Evolutionary conservation across 2,329 filamentous ascomycete genomes (phyloP), one percentile per base, ranked within the genome.

Genomic region (Arachnopeziza araneosa): DNA sequence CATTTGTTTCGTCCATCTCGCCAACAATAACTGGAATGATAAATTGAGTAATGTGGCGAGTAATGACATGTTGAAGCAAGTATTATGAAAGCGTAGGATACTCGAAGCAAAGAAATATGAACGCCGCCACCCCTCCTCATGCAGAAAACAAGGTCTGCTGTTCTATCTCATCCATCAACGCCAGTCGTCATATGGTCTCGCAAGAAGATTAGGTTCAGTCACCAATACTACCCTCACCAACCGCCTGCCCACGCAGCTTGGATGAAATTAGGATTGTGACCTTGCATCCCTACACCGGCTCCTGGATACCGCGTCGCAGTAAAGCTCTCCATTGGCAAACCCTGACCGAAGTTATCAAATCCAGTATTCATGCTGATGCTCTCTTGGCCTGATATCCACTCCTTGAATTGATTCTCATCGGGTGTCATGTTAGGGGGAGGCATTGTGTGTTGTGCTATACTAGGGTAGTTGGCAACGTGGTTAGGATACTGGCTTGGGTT

Each of bases 311-410:
- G 26, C 17, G 19, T 56, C 24, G 44, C 21, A 30, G 44, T 10
- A 26, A 50, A 60, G 8, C 23, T n/a, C 6, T 64, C 60, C 50
- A 55, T 50, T 7, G 52, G 26, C 2, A 17, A n/a, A 12, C 62
- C 57, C 53, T 67, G 65, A 5, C 36, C 60, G 32, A 66, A 64
- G 44, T 65, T 63, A 50, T 67, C 65, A 44, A 65, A 61, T 2
- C 60, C 61, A 3, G 64, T 56, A 50, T 63, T 64, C 59, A 64
- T 63, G 9, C 56, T 62, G 14, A 66, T 65, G 8, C 36, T 50
- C 23, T 66, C 64, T 50, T 61, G 56, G 49, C 59, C 50, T 23
- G 57, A 56, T 19, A 66, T 66, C 61, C 63, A 65, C 26, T 54
- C 50, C 21, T 59, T 48, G 54, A 57, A 63, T 17, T 26, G 22